A percentile compares a stretch with the other conserved stretches of the same genome.
phyloP scores from a whole-genome alignment of 805 yeast species.

The Yarrowia sp. region DNA sequence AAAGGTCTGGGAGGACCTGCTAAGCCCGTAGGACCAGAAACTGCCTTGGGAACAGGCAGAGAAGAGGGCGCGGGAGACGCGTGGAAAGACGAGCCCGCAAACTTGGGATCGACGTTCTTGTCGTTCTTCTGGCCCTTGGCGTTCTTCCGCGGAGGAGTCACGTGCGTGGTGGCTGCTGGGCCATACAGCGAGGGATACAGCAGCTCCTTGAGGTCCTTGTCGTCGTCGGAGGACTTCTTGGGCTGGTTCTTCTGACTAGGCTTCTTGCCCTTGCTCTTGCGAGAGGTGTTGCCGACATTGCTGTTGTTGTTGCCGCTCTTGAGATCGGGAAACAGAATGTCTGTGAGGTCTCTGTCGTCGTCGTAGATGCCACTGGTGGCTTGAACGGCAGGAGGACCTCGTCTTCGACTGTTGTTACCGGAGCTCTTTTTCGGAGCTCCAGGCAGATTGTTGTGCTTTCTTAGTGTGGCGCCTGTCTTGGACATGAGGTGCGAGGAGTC shows the following conservation, averaged over 20 bases:
- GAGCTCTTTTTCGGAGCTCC: constrained; percentile 2
- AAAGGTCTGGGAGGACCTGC: background rate
- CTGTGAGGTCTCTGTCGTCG: constrained; percentile 11
- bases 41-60: constrained; percentile 32
- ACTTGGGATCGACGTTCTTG: constrained; percentile 22
- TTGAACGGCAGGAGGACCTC: background rate
- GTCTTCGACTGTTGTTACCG: constrained; percentile 14
- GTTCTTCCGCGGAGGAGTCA: constrained; percentile 1
- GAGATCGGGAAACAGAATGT: constrained; percentile 16
- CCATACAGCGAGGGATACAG: constrained; percentile 35
- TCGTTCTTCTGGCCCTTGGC: background rate
- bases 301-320: background rate
- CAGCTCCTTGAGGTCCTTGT: constrained; percentile 31
- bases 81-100: constrained; percentile 37
- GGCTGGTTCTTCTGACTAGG: too few species aligned
- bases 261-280: background rate
- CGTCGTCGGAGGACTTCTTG: background rate
- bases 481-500: background rate
- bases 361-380: background rate
- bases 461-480: constrained; percentile 16
- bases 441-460: constrained; percentile 6
- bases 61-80: constrained; percentile 36
- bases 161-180: constrained; percentile 5
- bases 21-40: too few species aligned
- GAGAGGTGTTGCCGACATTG: background rate